These are phyloP conservation scores for Fusarium sp. DNA, from an alignment of 2,329 filamentous ascomycete genomes.

Conservation along the genomic window DNA sequence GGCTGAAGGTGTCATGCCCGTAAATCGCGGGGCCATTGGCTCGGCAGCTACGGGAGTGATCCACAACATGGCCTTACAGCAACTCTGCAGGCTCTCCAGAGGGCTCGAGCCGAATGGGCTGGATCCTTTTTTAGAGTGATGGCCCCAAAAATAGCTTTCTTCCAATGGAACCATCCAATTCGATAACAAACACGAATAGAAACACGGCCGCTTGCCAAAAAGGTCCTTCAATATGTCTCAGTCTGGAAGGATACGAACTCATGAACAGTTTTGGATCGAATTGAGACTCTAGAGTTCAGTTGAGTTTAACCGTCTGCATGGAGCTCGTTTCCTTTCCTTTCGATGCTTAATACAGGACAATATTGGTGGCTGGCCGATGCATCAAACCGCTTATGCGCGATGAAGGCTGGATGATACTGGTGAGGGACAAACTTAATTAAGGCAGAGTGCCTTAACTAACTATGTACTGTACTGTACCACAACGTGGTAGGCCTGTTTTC, in stretches of 20 bases:
- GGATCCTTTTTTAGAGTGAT: conserved; percentile 20
- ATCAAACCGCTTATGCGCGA: conserved; percentile 13
- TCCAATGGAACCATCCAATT: neutral
- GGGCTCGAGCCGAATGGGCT: neutral
- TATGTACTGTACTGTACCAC: conserved; percentile 7
- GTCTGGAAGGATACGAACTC: conserved; percentile 35
- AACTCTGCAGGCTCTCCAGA: no score
- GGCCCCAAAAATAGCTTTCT: conserved; percentile 36
- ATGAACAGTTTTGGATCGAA: neutral
- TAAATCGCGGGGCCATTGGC: conserved; percentile 37
- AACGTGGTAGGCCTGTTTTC: conserved; percentile 23
- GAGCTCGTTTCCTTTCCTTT: conserved; percentile 25
- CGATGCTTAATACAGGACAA: neutral
- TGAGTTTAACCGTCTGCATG: conserved; percentile 34
- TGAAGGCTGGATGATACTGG: conserved; percentile 24
- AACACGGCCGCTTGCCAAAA: conserved; percentile 22
- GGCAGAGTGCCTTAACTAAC: neutral
- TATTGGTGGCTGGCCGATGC: conserved; percentile 24
- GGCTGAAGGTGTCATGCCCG: conserved; percentile 39
- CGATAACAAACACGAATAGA: conserved; percentile 36
- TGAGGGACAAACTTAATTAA: neutral
- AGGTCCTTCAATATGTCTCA: conserved; percentile 20
- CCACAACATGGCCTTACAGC: conserved; percentile 27
- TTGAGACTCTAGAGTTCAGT: conserved; percentile 36
- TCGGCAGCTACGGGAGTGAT: conserved; percentile 30